Evolutionary conservation across 1,139 yeast genomes (phyloP).

Genomic region (Debaryomyces robertsiae): DNA sequence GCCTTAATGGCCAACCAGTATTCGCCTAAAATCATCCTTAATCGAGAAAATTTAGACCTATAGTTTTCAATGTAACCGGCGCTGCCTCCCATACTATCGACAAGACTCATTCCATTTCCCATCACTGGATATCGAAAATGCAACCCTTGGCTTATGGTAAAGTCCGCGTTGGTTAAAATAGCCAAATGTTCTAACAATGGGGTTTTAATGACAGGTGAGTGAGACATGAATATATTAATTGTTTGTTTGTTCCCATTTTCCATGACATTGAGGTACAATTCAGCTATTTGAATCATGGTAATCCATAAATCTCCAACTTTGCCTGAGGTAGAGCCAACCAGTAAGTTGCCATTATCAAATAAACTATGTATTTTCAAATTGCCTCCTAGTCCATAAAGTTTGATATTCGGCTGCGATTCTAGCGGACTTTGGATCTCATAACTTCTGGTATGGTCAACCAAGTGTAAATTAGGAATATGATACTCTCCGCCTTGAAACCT

Average conservation of each 20-base stretch:
- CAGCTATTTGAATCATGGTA: conserved; percentile 70
- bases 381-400: conserved; percentile 74
- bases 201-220: conserved; percentile 66
- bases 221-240: conserved; percentile 64
- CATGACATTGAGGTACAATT: conserved; percentile 32
- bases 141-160: conserved; percentile 69
- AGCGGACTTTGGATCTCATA: conserved; percentile 40
- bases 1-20: conserved; percentile 64
- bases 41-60: conserved; percentile 60
- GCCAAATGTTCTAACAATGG: conserved; percentile 72
- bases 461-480: conserved; percentile 54
- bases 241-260: conserved; percentile 29
- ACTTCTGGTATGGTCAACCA: conserved; percentile 60
- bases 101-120: conserved; percentile 69
- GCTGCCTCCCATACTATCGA: conserved; percentile 44
- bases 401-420: conserved; percentile 47
- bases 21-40: conserved; percentile 63
- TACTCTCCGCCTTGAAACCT: conserved; percentile 59
- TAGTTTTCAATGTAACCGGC: conserved; percentile 58
- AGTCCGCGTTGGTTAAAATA: conserved; percentile 68
- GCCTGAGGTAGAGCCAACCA: conserved; percentile 40
- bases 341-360: conserved; percentile 63
- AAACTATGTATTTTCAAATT: conserved; percentile 65
- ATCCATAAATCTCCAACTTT: conserved; percentile 79
- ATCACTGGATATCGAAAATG: conserved; percentile 75